These are phyloP conservation scores for Colletotrichum sp. DNA, from an alignment of 2,329 filamentous ascomycete genomes.

Conservation along the genomic window DNA sequence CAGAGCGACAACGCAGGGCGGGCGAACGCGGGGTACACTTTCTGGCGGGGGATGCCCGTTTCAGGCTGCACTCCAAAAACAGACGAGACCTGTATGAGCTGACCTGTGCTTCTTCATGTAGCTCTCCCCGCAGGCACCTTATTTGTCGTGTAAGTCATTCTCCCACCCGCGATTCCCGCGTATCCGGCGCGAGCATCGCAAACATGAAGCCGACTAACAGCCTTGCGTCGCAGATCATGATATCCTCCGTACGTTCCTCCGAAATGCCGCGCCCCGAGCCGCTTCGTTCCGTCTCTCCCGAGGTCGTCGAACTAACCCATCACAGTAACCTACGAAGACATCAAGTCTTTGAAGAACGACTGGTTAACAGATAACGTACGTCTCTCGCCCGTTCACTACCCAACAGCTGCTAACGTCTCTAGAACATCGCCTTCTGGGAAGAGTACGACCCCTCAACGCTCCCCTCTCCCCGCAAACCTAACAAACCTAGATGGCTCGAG, in stretches of 20 bases:
- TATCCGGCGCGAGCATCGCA: too few species aligned
- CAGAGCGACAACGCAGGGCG: not conserved
- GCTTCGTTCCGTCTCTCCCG: not conserved
- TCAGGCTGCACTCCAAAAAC: not conserved
- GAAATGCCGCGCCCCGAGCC: not conserved
- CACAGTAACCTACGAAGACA: constrained; percentile 84
- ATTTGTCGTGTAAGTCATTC: constrained; percentile 50
- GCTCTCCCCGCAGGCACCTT: constrained; percentile 43
- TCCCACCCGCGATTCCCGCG: not conserved
- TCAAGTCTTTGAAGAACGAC: constrained; percentile 86
- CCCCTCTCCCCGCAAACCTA: not conserved
- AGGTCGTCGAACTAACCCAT: not conserved
- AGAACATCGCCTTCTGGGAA: constrained; percentile 98
- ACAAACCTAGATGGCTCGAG: constrained; percentile 73
- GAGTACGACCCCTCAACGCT: constrained; percentile 62
- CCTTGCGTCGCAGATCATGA: constrained; percentile 34
- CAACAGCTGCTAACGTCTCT: constrained; percentile 22
- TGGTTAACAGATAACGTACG: constrained; percentile 96
- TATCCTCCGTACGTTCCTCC: constrained; percentile 14
- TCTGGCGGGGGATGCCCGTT: not conserved
- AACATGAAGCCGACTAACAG: constrained; percentile 4
- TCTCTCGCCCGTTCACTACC: not conserved
- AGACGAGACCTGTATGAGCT: not conserved
- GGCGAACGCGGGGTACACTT: not conserved
- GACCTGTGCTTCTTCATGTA: constrained; percentile 21